Conservation (phyloP, 1,284 basidiomycete species). For the Cutaneotrichosporon arboriforme region DNA sequence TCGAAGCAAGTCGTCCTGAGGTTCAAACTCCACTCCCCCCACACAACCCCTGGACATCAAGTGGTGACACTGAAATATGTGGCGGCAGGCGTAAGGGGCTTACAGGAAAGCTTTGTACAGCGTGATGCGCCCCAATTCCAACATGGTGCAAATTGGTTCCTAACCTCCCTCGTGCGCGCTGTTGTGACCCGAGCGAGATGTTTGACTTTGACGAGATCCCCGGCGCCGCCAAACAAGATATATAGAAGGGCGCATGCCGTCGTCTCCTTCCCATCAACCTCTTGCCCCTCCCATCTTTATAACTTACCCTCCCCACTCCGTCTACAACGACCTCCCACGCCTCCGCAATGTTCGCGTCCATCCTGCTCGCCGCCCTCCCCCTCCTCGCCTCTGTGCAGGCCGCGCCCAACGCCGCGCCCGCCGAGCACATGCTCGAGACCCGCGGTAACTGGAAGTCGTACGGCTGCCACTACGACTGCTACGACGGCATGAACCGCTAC, state of each 20-base stretch:
- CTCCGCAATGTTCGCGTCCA: constrained; percentile 3
- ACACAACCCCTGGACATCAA: no score
- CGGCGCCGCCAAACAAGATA: no score
- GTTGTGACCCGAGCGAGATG: no score
- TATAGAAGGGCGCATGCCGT: neutral
- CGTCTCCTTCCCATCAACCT: neutral
- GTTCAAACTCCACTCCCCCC: no score
- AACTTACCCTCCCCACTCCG: neutral
- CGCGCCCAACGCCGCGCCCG: neutral
- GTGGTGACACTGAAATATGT: no score
- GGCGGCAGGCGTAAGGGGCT: no score
- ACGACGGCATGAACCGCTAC: constrained; percentile 25
- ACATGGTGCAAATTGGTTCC: no score
- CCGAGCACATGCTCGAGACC: constrained; percentile 6
- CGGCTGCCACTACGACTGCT: constrained; percentile 29
- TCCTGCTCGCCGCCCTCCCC: constrained; percentile 5
- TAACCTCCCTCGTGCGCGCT: no score
- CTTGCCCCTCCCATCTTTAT: neutral
- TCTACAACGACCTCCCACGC: neutral
- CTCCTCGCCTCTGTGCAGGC: constrained; percentile 3
- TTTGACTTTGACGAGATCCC: no score
- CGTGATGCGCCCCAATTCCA: no score
- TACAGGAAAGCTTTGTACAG: no score
- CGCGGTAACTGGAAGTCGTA: constrained; percentile 20
- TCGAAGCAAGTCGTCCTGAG: no score